Conservation (phyloP, 1,284 basidiomycete genomes). For the Ceratobasidium sp. region DNA sequence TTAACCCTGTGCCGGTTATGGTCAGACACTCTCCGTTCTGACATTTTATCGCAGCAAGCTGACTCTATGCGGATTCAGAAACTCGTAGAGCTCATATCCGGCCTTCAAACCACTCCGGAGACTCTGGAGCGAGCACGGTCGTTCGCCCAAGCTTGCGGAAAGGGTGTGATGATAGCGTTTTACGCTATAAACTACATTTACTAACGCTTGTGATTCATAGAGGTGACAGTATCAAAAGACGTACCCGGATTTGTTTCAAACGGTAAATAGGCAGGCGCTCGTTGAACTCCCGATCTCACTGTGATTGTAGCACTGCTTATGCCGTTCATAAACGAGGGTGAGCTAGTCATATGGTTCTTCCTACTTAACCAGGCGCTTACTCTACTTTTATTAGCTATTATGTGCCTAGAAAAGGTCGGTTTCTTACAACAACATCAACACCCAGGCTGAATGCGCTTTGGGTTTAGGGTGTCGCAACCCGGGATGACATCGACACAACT, state of each 20-base stretch:
- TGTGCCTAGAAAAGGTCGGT: conserved; percentile 83
- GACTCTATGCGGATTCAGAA: conserved; percentile 61
- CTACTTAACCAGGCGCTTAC: neutral
- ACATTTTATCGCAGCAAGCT: conserved; percentile 1
- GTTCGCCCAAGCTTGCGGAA: conserved; percentile 90
- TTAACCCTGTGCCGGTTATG: conserved; percentile 96
- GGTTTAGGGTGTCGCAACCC: conserved; percentile 83
- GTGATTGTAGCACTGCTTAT: conserved; percentile 66
- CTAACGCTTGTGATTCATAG: conserved; percentile 53
- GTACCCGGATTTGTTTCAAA: conserved; percentile 92
- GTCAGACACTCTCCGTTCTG: conserved; percentile 54
- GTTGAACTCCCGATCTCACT: neutral
- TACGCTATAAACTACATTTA: neutral
- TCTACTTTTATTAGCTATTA: conserved; percentile 76
- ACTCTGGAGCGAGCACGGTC: conserved; percentile 78
- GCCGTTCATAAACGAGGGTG: conserved; percentile 88
- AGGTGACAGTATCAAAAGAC: conserved; percentile 87
- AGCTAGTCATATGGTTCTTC: conserved; percentile 16
- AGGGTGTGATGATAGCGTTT: conserved; percentile 61
- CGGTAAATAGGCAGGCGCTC: conserved; percentile 50
- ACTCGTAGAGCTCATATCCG: conserved; percentile 91
- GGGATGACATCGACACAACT: conserved; percentile 95
- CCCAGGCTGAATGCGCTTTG: too few species aligned
- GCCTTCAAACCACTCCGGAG: conserved; percentile 84
- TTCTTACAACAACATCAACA: neutral